A percentile compares a stretch with the other conserved stretches of the same genome.
Evolutionary conservation across 805 yeast species (phyloP).

Genomic region (Candida glaebosa): DNA sequence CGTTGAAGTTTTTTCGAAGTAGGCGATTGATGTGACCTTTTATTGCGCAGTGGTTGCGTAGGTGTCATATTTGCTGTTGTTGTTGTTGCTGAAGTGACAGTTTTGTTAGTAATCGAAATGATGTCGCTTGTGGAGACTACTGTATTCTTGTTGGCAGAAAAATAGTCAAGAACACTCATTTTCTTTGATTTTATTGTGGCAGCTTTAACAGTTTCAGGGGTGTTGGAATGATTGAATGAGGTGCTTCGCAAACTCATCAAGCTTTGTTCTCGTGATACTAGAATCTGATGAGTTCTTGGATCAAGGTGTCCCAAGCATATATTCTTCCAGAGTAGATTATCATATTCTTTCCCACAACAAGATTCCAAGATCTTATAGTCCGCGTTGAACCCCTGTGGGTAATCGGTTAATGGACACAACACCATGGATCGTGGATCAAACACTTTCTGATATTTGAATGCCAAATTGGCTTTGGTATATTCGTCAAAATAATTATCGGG

Average conservation of each 20-base stretch:
- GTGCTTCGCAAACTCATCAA: slow-evolving; percentile 18
- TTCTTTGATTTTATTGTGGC: not conserved
- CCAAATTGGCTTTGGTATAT: slow-evolving; percentile 63
- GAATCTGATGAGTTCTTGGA: slow-evolving; percentile 53
- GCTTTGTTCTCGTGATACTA: slow-evolving; percentile 47
- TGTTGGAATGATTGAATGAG: slow-evolving; percentile 8
- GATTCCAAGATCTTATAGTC: slow-evolving; percentile 39
- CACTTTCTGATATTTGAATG: slow-evolving; percentile 84
- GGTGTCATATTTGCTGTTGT: not conserved
- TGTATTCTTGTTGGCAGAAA: slow-evolving; percentile 6
- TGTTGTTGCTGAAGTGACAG: not conserved
- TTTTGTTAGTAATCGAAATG: not conserved
- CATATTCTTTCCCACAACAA: slow-evolving; percentile 46
- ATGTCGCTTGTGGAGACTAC: slow-evolving; percentile 4
- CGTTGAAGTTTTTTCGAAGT: slow-evolving; percentile 11
- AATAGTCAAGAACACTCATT: slow-evolving; percentile 7
- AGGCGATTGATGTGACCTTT: slow-evolving; percentile 11
- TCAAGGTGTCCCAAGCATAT: slow-evolving; percentile 66
- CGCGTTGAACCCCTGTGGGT: slow-evolving; percentile 42
- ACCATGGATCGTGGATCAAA: slow-evolving; percentile 56
- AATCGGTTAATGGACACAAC: slow-evolving; percentile 57
- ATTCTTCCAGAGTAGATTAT: slow-evolving; percentile 45
- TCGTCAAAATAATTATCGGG: slow-evolving; percentile 60
- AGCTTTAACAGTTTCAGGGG: not conserved
- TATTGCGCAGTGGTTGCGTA: not conserved